These are phyloP conservation scores for Biancaea sappan DNA, from an alignment of 306 rosid species.

Conservation along the genomic window DNA sequence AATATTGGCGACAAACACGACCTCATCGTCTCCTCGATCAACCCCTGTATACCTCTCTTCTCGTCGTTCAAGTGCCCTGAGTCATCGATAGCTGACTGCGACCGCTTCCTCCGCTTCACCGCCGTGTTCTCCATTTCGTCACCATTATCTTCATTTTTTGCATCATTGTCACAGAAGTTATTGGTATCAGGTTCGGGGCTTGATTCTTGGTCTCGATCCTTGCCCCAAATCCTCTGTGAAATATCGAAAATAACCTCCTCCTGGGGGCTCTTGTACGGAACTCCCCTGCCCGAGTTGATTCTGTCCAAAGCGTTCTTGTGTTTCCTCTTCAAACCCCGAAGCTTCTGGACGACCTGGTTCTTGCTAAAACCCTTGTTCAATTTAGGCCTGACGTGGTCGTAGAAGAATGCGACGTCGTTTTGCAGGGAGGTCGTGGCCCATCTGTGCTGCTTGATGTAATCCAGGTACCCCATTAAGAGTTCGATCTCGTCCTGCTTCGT, in stretches of 20 bases:
- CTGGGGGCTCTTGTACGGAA: slow-evolving; percentile 65
- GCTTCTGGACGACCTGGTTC: slow-evolving; percentile 46
- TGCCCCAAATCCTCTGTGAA: slow-evolving; percentile 86
- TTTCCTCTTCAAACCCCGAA: slow-evolving; percentile 76
- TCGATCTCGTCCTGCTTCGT: slow-evolving; percentile 46
- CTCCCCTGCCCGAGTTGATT: slow-evolving; percentile 51
- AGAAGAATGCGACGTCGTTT: slow-evolving; percentile 52
- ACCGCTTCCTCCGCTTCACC: slow-evolving; percentile 38
- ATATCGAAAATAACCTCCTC: slow-evolving; percentile 79
- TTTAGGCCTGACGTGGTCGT: slow-evolving; percentile 52
- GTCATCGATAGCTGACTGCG: background rate
- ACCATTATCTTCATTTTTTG: slow-evolving; percentile 40
- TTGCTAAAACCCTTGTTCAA: slow-evolving; percentile 36
- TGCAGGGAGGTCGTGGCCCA: slow-evolving; percentile 34
- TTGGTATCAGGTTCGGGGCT: slow-evolving; percentile 33
- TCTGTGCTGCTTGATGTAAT: slow-evolving; percentile 33
- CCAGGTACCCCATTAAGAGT: slow-evolving; percentile 41
- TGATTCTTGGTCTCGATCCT: slow-evolving; percentile 39
- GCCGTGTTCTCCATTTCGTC: slow-evolving; percentile 32
- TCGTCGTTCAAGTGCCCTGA: background rate
- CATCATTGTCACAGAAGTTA: slow-evolving; percentile 30
- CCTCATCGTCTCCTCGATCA: slow-evolving; percentile 48
- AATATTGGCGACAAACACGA: slow-evolving; percentile 48
- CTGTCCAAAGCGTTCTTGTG: slow-evolving; percentile 54
- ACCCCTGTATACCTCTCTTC: slow-evolving; percentile 18